A percentile compares a stretch with the other conserved stretches of the same genome.
Conservation (phyloP, 2,329 filamentous ascomycete species). For the Didymella lethalis region DNA sequence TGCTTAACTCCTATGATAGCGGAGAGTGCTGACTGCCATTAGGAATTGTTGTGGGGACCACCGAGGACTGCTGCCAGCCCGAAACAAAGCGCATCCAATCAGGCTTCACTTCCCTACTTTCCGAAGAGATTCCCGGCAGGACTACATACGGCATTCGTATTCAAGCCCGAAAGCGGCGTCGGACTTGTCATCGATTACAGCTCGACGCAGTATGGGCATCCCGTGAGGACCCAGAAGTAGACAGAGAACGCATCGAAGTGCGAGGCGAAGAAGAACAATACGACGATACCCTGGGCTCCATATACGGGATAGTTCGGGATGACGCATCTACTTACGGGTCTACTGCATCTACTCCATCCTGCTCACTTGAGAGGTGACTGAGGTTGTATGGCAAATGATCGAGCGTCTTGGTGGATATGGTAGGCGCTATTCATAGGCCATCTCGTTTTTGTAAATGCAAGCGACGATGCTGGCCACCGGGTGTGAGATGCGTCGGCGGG, state of each 20-base stretch:
- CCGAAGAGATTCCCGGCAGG: background rate
- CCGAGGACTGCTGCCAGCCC: background rate
- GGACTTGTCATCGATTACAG: background rate
- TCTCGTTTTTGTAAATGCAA: background rate
- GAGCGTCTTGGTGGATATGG: background rate
- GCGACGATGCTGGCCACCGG: background rate
- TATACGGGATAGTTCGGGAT: background rate
- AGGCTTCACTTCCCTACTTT: background rate
- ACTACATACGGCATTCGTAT: background rate
- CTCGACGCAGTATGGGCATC: constrained; percentile 8
- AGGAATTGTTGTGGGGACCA: background rate
- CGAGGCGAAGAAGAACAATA: background rate
- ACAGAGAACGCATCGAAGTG: background rate
- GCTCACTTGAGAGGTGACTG: background rate
- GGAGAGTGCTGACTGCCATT: background rate
- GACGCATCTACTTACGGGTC: background rate
- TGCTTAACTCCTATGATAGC: background rate
- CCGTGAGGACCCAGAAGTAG: background rate
- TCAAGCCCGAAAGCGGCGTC: background rate
- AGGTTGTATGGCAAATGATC: background rate
- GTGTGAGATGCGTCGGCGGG: background rate
- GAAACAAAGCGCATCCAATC: background rate
- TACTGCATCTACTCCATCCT: background rate
- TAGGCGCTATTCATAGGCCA: background rate
- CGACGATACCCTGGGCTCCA: background rate